Base-by-base conservation (phyloP, 169 alveolate species). In the Plasmodium yoelii region DNA sequence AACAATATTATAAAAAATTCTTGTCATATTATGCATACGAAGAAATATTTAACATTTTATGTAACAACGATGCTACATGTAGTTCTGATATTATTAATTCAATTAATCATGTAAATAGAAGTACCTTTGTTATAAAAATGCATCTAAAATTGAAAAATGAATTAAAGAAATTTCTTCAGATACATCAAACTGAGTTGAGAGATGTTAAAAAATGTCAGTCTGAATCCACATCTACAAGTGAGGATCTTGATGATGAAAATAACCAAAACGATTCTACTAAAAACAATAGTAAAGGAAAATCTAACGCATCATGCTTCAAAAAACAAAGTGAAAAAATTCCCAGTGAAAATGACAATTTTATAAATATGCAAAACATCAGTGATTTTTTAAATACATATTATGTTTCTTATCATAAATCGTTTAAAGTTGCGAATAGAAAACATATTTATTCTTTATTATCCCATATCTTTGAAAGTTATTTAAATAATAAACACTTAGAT, bases 381-480 rank as follows among this genome's bases (percentile, higher is more conserved):
- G 88, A 77, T 49, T 77, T 63, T 57, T 46, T 77, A 39, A 77
- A 77, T 24, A 77, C 88, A 13, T 77, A 77, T 28, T 77, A 77
- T 57, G 22, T 77, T 39, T 63, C 88, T 1, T 77, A 77, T 24
- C 73, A 77, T 55, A 57, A 47, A 28, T 63, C 88, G 5, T 77
- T 57, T 57, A 77, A 77, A 51, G 80, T 64, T 34, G 74, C 49
- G 18, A 77, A 77, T 44, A 65, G 57, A 24, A 75, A 77, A 24
- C 88, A 77, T 7, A 63, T 63, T 19, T 77, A 26, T 46, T 77
- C 88, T 15, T 9, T 77, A 13, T n/a, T 77, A 22, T 63, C 74
- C 49, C 88, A 77, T 44, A 77, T 77, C 9, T 77, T 77, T 77
- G 77, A 77, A 44, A 77, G 77, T 22, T 77, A 77, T 57, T 15